phyloP scores from a whole-genome alignment of 2,329 filamentous ascomycete species.

The Ophiostoma fasciatum region DNA sequence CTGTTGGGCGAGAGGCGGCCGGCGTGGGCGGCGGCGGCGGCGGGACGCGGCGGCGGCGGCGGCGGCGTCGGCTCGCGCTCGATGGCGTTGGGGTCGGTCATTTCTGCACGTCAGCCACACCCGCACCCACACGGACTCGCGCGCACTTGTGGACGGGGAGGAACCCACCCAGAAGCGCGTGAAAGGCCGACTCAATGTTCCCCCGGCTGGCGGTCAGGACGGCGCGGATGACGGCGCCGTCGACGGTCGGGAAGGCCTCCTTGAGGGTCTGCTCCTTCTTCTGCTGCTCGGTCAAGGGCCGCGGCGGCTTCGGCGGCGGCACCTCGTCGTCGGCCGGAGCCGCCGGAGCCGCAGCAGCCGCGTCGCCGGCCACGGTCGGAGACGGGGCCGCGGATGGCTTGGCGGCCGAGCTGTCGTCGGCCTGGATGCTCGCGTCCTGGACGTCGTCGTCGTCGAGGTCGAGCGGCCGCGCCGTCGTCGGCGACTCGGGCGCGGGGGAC shows the following conservation, averaged over 20 bases:
- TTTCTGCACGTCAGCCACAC: slow-evolving; percentile 35
- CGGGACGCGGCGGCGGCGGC: slow-evolving; percentile 62
- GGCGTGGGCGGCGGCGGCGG: slow-evolving; percentile 40
- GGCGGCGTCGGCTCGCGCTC: slow-evolving; percentile 46
- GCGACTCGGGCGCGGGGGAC: slow-evolving; percentile 40
- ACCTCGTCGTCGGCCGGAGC: slow-evolving; percentile 26
- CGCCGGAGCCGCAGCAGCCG: slow-evolving; percentile 12
- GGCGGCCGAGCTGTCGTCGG: slow-evolving; percentile 25
- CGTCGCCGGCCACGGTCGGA: slow-evolving; percentile 14
- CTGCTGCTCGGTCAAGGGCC: slow-evolving; percentile 66
- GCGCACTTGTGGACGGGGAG: too few species aligned
- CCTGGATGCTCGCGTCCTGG: slow-evolving; percentile 40
- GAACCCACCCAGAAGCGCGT: slow-evolving; percentile 68
- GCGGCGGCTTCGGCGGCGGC: slow-evolving; percentile 70
- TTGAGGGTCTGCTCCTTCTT: slow-evolving; percentile 79
- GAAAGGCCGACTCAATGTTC: slow-evolving; percentile 84
- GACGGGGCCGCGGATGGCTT: slow-evolving; percentile 16
- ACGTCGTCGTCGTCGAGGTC: slow-evolving; percentile 58
- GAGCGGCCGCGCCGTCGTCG: slow-evolving; percentile 48
- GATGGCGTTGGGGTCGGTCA: slow-evolving; percentile 65
- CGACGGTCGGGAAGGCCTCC: slow-evolving; percentile 84
- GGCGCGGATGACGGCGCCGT: slow-evolving; percentile 67
- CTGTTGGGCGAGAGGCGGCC: slow-evolving; percentile 51
- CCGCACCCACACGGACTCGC: too few species aligned
- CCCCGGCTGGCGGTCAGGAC: slow-evolving; percentile 76